Base-by-base conservation (phyloP, 2,329 filamentous ascomycete species). In the Aspergillus ochraceoroseus region DNA sequence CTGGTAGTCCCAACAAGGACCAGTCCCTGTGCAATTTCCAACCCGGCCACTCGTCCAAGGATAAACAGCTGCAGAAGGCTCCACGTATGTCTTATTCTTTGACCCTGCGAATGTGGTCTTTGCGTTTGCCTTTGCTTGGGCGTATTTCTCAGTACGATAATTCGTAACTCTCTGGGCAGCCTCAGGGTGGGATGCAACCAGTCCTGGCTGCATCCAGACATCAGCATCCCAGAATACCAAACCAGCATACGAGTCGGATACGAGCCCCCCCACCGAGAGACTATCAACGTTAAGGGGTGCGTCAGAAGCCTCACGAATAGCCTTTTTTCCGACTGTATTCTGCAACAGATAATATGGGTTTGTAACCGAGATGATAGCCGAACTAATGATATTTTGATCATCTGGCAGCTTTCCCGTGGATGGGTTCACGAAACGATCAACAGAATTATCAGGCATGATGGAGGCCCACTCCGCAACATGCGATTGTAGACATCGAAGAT, bases 1-100 rank as follows among this genome's bases (percentile, higher is more conserved):
- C 56, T 85, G 73, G 49, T 85, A 85, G 58, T 85, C 81, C 51
- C 80, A 82, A 58, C 82, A 85, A 17, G 75, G 72, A 2, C 75
- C 75, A 2, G 75, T 76, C 2, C 69, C 73, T 0, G 82, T 85
- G 53, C 82, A 85, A 52, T 85, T 85, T 2, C 82, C 82, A 53
- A 72, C 81, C 4, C 80, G 65, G 6, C 77, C 80, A 50, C 76
- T 76, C 0, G 80, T 85, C 82, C 82, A 86, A 1, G 81, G 75
- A 52, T 76, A 86, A 1, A 80, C 73, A 0, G 80, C 79, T 13
- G 79, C 76, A 4, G 74, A 71, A 1, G 67, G 59, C 1, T 74
- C 75, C 53, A 80, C 82, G 5, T 63, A 64, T 1, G 75, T 80
- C 45, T 72, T 58, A 38, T 79, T 81, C 56, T 82, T 75, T 11